phyloP scores from a whole-genome alignment of 805 yeast species.

The Metschnikowia colocasiae region DNA sequence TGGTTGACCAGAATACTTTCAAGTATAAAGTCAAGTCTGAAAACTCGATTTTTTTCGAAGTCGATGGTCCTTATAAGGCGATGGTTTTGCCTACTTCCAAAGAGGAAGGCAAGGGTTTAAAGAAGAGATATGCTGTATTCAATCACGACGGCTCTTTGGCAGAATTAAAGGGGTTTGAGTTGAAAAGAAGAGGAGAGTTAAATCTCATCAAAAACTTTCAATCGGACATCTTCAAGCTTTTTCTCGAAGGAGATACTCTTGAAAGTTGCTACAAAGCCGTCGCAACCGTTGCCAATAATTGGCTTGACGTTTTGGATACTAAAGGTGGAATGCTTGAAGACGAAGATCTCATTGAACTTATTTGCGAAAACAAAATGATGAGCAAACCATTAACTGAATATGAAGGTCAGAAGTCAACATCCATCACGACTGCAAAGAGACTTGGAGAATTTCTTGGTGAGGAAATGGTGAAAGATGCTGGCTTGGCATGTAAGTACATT shows the following conservation, averaged over 20 bases:
- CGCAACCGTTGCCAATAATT: conserved; percentile 88
- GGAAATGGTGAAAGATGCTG: conserved; percentile 95
- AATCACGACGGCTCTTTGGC: conserved; percentile 92
- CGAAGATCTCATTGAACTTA: conserved; percentile 88
- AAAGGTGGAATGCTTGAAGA: conserved; percentile 86
- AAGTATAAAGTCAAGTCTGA: conserved; percentile 79
- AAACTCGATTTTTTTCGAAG: conserved; percentile 94
- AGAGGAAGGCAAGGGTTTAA: conserved; percentile 95
- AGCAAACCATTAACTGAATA: conserved; percentile 87
- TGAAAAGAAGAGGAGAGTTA: conserved; percentile 94
- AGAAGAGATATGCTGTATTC: conserved; percentile 95
- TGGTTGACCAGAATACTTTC: conserved; percentile 63
- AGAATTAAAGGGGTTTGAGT: conserved; percentile 93
- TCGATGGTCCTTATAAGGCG: conserved; percentile 97
- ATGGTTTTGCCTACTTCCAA: conserved; percentile 96
- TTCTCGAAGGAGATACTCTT: conserved; percentile 77
- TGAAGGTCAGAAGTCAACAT: conserved; percentile 86
- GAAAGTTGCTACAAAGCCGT: conserved; percentile 84
- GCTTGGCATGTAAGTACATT: conserved; percentile 91
- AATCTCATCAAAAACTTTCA: conserved; percentile 93
- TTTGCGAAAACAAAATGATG: conserved; percentile 96
- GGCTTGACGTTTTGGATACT: conserved; percentile 91
- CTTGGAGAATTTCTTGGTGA: conserved; percentile 93
- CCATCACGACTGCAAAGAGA: conserved; percentile 92
- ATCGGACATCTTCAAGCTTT: conserved; percentile 86